A percentile compares a stretch with the other conserved stretches of the same genome.
phyloP scores from a whole-genome alignment of 2,329 filamentous ascomycete genomes.

The Dothistroma pini region DNA sequence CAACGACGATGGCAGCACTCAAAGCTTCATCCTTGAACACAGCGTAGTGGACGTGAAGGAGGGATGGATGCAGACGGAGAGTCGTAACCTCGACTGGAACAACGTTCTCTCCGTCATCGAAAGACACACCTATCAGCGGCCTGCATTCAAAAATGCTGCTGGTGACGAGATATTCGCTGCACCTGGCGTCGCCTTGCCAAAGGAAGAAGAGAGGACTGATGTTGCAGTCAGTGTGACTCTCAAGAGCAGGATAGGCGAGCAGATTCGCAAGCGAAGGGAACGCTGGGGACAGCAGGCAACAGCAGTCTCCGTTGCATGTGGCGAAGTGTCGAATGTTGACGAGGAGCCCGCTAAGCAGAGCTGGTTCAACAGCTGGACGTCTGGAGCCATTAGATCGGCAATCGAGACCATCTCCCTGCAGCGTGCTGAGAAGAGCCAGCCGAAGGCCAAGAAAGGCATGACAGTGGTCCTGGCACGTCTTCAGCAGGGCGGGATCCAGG shows the following conservation, averaged over 20 bases:
- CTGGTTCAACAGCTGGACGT: conserved; percentile 61
- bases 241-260: conserved; percentile 67
- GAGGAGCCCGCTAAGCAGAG: conserved; percentile 51
- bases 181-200: conserved; percentile 15
- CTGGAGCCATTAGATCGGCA: conserved; percentile 69
- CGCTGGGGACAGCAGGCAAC: conserved; percentile 38
- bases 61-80: conserved; percentile 80
- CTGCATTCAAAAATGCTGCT: conserved; percentile 29
- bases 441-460: conserved; percentile 81
- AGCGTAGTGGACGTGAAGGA: conserved; percentile 74
- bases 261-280: conserved; percentile 54
- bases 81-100: conserved; percentile 76
- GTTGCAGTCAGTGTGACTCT: conserved; percentile 73
- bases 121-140: conserved; percentile 64
- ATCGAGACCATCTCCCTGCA: conserved; percentile 76
- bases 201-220: conserved; percentile 51
- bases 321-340: conserved; percentile 30
- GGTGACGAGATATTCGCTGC: conserved; percentile 2
- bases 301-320: conserved; percentile 38
- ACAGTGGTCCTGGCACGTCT: conserved; percentile 71
- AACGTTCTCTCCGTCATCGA: conserved; percentile 76
- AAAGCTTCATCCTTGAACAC: conserved; percentile 76
- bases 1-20: conserved; percentile 55
- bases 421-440: conserved; percentile 72
- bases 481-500: conserved; percentile 62